Evolutionary conservation across 2,329 filamentous ascomycete genomes (phyloP), one percentile per base, ranked within the genome.

Genomic region (Exophiala aquamarina): DNA sequence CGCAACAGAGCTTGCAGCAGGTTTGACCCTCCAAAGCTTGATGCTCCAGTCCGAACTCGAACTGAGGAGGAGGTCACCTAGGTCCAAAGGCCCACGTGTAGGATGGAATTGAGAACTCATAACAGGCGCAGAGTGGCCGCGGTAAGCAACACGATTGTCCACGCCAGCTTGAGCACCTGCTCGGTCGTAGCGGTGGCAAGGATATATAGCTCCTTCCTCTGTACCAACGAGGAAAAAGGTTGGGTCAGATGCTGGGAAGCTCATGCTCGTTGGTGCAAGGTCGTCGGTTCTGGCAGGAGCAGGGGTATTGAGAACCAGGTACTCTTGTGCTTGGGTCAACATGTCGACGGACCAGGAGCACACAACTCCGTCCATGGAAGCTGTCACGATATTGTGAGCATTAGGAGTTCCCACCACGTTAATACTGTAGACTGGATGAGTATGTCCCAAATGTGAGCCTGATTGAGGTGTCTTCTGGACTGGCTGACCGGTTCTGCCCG

Each of bases 261-360:
- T 88, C 71, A 98, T 87, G 67, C 88, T 95, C 1, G 89, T 95
- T 2, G 94, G 93, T 44, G 90, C 90, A 40, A 98, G 83, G 62
- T 98, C 93, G 69, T 98, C 94, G 3, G 90, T 92, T 67, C 90
- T 92, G 59, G 88, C 85, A 4, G 92, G 89, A 13, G 84, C 83
- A 3, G 92, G 92, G 2, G 90, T 88, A 50, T 84, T 86, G 10
- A 98, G 78, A 61, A 95, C 89, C 33, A 98, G 81, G 45, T 90
- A 85, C 72, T 98, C 93, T 69, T 97, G 92, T 1, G 93, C 93
- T 67, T 96, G 89, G 1, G 92, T 89, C 51, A 98, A 87, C 82
- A 98, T 97, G 67, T 98, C 94, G 55, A 96, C 89, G 45, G 88
- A 91, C 93, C 93, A 98, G 38, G 91, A 89, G 67, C 93, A 98